These are phyloP conservation scores for Lathyrus tuberosus DNA, from an alignment of 306 rosid species.

Conservation along the genomic window DNA sequence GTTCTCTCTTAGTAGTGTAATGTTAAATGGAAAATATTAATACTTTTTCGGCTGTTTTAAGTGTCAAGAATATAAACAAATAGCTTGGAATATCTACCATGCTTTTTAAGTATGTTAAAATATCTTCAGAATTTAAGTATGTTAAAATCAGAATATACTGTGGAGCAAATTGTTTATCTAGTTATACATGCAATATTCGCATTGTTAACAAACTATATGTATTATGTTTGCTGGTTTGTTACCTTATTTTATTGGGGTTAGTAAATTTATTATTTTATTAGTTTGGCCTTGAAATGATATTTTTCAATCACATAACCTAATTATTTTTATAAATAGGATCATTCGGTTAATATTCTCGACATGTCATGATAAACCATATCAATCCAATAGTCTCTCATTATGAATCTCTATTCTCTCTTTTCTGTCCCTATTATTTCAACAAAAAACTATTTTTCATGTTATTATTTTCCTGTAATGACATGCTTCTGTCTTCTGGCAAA, in stretches of 20 bases:
- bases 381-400: not conserved
- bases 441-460: not conserved
- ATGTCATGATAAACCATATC: not conserved
- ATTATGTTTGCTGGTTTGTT: slow-evolving; percentile 7
- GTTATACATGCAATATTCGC: not conserved
- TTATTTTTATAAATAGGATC: slow-evolving; percentile 7
- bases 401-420: slow-evolving; percentile 5
- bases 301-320: not conserved
- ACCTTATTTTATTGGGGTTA: not conserved
- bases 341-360: slow-evolving; percentile 1
- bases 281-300: not conserved
- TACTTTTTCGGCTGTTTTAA: slow-evolving; percentile 7
- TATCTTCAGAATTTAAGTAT: not conserved
- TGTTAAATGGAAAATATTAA: slow-evolving; percentile 4
- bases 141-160: not conserved
- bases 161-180: not conserved
- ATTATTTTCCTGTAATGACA: slow-evolving; percentile 9
- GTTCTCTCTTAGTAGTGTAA: not conserved
- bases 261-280: not conserved
- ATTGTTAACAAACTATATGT: not conserved
- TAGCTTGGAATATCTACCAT: slow-evolving; percentile 11
- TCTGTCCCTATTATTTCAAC: slow-evolving; percentile 1
- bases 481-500: slow-evolving; percentile 3
- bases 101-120: not conserved
- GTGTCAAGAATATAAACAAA: slow-evolving; percentile 13